These are phyloP conservation scores for Ophiostoma tasmaniense DNA, from an alignment of 2,329 filamentous ascomycete species.

Conservation along the genomic window DNA sequence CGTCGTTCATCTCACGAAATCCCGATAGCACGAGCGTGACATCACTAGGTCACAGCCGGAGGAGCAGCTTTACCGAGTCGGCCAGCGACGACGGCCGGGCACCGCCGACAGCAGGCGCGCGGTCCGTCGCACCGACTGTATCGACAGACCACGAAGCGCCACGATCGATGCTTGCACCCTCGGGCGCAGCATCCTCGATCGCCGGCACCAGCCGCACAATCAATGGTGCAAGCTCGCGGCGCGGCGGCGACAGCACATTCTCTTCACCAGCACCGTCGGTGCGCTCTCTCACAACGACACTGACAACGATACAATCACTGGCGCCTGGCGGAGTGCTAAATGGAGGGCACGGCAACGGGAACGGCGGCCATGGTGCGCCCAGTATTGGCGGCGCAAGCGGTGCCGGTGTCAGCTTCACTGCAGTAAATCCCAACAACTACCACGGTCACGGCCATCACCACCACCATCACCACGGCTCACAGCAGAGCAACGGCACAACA, in stretches of 20 bases:
- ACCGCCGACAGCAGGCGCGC: conserved; percentile 54
- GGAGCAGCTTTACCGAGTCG: conserved; percentile 50
- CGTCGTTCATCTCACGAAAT: conserved; percentile 32
- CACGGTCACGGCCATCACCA: conserved; percentile 3
- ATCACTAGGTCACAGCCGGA: conserved; percentile 43
- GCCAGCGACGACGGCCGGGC: conserved; percentile 52
- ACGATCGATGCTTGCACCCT: conserved; percentile 66
- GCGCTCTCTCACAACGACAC: conserved; percentile 70
- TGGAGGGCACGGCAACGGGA: conserved; percentile 27
- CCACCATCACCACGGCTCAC: conserved; percentile 34
- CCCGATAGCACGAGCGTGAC: conserved; percentile 40
- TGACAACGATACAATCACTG: conserved; percentile 76
- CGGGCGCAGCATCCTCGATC: conserved; percentile 49
- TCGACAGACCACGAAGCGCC: conserved; percentile 75
- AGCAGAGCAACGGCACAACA: conserved; percentile 29
- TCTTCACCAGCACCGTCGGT: conserved; percentile 76
- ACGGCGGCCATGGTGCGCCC: conserved; percentile 3
- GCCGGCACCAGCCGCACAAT: conserved; percentile 67
- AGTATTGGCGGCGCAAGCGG: conserved; percentile 15
- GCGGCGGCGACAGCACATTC: conserved; percentile 68
- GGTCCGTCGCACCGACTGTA: conserved; percentile 68
- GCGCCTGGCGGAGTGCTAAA: conserved; percentile 44
- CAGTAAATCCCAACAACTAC: conserved; percentile 33
- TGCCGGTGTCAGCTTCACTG: conserved; percentile 13
- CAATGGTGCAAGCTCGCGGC: conserved; percentile 49